A percentile compares a stretch with the other conserved stretches of the same genome.
Evolutionary conservation across 164 flowering plant species (phyloP).

Genomic region (Sedum album): DNA sequence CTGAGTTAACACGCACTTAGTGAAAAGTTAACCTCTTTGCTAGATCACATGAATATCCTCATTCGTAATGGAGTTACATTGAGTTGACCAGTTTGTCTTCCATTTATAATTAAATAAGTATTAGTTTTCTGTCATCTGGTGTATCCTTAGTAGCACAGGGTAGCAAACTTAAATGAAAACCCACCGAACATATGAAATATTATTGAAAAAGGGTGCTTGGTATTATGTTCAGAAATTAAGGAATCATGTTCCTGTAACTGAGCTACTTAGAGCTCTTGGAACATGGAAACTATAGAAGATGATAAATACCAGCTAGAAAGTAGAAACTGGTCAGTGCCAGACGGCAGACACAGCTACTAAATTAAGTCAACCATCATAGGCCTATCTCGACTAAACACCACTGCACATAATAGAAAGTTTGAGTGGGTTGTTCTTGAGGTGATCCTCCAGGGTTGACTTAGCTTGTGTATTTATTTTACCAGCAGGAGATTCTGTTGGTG

Average conservation of each 20-base stretch:
- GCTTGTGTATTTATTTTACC: neutral
- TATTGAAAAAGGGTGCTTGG: neutral
- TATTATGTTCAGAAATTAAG: neutral
- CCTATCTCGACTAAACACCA: neutral
- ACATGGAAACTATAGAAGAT: neutral
- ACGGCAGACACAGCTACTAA: neutral
- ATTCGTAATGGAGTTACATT: neutral
- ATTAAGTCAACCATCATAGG: slow-evolving; percentile 4
- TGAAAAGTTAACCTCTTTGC: neutral
- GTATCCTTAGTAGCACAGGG: neutral
- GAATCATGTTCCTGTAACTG: neutral
- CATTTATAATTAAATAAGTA: neutral
- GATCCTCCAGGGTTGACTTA: neutral
- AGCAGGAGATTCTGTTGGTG: neutral
- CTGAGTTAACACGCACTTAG: neutral
- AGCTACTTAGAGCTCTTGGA: neutral
- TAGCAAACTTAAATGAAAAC: neutral
- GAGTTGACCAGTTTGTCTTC: neutral
- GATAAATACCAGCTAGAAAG: slow-evolving; percentile 3
- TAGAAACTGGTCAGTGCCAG: neutral
- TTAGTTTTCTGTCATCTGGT: neutral
- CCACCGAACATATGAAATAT: neutral
- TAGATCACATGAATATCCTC: neutral
- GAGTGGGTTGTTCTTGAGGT: neutral
- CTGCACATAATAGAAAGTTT: neutral